A percentile compares a stretch with the other conserved stretches of the same genome.
Evolutionary conservation across 2,329 filamentous ascomycete species (phyloP).

Genomic region (Fusarium ambrosium): DNA sequence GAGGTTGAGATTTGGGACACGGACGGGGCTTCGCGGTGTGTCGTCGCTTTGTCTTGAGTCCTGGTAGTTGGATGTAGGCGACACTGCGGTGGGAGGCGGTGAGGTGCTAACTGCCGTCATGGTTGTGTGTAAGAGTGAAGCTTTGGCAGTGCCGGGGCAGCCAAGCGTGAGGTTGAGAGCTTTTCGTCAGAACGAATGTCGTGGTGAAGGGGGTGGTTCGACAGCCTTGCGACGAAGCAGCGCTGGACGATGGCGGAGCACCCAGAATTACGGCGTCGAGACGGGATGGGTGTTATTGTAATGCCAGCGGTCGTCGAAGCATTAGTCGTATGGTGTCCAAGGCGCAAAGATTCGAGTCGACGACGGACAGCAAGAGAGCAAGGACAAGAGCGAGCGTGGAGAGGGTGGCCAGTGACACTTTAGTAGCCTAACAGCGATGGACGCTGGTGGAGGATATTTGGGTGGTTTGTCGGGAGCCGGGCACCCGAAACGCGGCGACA

Average conservation of each 20-base stretch:
- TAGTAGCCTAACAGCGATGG: constrained; percentile 25
- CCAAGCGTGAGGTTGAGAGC: constrained; percentile 18
- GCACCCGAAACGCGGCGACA: constrained; percentile 40
- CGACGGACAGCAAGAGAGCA: constrained; percentile 16
- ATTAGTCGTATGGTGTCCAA: constrained; percentile 14
- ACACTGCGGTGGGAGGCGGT: constrained; percentile 49
- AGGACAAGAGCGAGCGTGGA: constrained; percentile 24
- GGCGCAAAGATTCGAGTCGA: constrained; percentile 13
- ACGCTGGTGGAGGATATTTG: constrained; percentile 36
- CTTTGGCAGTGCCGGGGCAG: constrained; percentile 36
- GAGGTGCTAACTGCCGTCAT: constrained; percentile 55
- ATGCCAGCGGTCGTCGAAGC: constrained; percentile 9
- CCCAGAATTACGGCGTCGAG: constrained; percentile 10
- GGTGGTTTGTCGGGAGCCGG: constrained; percentile 32
- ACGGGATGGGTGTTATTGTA: constrained; percentile 6
- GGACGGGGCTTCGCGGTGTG: constrained; percentile 54
- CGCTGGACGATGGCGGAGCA: constrained; percentile 9
- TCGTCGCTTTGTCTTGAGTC: constrained; percentile 41
- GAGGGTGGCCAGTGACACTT: constrained; percentile 27
- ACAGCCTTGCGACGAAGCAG: constrained; percentile 14
- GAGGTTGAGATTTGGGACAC: constrained; percentile 45
- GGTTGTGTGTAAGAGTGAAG: constrained; percentile 26
- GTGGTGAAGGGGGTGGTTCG: constrained; percentile 17
- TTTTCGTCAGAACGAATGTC: constrained; percentile 23
- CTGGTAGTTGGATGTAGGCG: constrained; percentile 47